A percentile compares a stretch with the other conserved stretches of the same genome.
Evolutionary conservation across 1,139 yeast genomes (phyloP).

Genomic region (Geotrichum reessii): DNA sequence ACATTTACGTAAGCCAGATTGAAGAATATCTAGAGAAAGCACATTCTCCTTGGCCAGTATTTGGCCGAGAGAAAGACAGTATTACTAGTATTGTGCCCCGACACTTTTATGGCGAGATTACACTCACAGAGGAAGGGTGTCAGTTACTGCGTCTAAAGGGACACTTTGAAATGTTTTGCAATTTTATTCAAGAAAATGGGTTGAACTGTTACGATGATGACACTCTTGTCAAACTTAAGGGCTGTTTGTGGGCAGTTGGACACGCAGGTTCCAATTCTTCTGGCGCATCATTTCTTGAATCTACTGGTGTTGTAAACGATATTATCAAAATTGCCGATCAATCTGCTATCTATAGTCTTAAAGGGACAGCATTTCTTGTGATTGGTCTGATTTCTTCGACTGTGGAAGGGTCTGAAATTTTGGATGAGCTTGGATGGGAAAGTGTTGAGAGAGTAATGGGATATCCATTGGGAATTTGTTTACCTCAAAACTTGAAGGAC

Average conservation of each 20-base stretch:
- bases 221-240: constrained; percentile 50
- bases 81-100: constrained; percentile 40
- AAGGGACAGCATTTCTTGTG: constrained; percentile 72
- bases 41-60: constrained; percentile 19
- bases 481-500: constrained; percentile 27
- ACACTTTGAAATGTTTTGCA: constrained; percentile 43
- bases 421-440: constrained; percentile 77
- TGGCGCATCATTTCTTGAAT: constrained; percentile 65
- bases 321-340: constrained; percentile 49
- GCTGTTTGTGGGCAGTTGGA: constrained; percentile 84
- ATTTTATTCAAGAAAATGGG: constrained; percentile 37
- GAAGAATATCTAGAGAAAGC: constrained; percentile 41
- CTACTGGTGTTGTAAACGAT: constrained; percentile 51
- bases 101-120: constrained; percentile 74
- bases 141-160: constrained; percentile 45
- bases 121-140: constrained; percentile 78
- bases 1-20: constrained; percentile 47
- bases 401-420: constrained; percentile 73
- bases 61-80: constrained; percentile 12
- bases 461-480: constrained; percentile 44
- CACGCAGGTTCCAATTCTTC: constrained; percentile 59
- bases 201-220: constrained; percentile 23
- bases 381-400: constrained; percentile 72
- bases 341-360: constrained; percentile 57
- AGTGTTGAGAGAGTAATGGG: constrained; percentile 52